phyloP scores from a whole-genome alignment of 2,329 filamentous ascomycete genomes.

The Penicillium fuscoglaucum region DNA sequence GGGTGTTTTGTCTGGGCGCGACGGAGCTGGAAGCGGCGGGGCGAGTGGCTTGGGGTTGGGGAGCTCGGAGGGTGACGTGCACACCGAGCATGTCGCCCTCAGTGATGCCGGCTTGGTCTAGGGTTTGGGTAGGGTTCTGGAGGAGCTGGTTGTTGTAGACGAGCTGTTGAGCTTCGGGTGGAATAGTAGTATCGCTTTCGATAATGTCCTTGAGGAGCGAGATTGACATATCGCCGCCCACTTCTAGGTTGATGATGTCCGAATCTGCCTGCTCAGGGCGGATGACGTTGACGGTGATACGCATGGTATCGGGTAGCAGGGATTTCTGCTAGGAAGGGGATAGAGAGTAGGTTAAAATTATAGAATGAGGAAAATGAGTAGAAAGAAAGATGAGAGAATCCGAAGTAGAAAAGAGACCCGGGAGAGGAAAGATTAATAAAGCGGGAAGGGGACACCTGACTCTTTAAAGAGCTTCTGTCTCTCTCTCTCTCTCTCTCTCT shows the following conservation, averaged over 20 bases:
- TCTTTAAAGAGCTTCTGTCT: neutral
- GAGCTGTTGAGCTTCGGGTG: conserved; percentile 73
- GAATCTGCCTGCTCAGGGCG: conserved; percentile 66
- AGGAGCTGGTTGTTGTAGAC: conserved; percentile 88
- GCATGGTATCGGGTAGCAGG: conserved; percentile 56
- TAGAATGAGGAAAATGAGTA: neutral
- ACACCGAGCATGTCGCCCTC: conserved; percentile 93
- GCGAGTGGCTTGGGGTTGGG: conserved; percentile 32
- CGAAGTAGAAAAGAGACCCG: neutral
- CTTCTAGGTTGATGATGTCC: conserved; percentile 77
- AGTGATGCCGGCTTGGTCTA: conserved; percentile 75
- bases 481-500: neutral
- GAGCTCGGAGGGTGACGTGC: conserved; percentile 58
- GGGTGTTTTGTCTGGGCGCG: conserved; percentile 32
- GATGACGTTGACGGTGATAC: conserved; percentile 82
- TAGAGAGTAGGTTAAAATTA: neutral
- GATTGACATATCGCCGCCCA: conserved; percentile 78
- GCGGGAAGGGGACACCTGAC: conserved; percentile 11
- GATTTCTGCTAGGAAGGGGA: neutral
- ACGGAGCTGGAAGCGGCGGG: conserved; percentile 29
- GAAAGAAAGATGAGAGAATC: neutral
- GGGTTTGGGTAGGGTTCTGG: conserved; percentile 72
- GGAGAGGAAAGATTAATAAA: conserved; percentile 5
- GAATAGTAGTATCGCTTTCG: conserved; percentile 76
- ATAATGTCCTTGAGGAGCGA: conserved; percentile 85